Evolutionary conservation across 495 filamentous ascomycete species (phyloP).

Genomic region (Aspergillus cavernicola): DNA sequence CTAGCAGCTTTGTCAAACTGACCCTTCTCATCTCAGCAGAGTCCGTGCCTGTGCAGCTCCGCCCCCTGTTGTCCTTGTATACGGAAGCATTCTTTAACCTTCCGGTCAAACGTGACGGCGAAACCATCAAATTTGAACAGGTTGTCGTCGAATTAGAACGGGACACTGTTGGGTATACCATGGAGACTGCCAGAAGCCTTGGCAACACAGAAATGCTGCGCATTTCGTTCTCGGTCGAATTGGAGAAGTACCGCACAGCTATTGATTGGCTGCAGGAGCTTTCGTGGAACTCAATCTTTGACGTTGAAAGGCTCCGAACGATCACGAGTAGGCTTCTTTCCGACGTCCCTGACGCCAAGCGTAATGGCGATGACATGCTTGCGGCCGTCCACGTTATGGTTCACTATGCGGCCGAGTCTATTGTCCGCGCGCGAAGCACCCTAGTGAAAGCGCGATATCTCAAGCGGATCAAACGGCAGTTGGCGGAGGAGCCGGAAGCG

Average conservation of each 20-base stretch:
- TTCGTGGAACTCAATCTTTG: conserved; percentile 84
- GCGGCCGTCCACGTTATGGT: conserved; percentile 76
- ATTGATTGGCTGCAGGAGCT: conserved; percentile 85
- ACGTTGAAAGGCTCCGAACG: conserved; percentile 72
- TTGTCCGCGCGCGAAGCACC: conserved; percentile 71
- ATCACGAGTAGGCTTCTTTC: conserved; percentile 85
- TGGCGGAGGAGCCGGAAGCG: conserved; percentile 65
- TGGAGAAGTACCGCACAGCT: conserved; percentile 76
- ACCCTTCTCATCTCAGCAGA: conserved; percentile 73
- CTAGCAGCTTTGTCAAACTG: conserved; percentile 84
- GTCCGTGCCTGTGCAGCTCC: conserved; percentile 64
- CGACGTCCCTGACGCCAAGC: conserved; percentile 90
- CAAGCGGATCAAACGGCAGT: conserved; percentile 71
- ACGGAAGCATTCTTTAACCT: conserved; percentile 92
- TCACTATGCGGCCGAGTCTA: conserved; percentile 67
- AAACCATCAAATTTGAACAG: conserved; percentile 81
- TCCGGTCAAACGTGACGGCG: conserved; percentile 73
- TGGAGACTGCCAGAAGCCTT: conserved; percentile 60
- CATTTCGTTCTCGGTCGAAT: conserved; percentile 80
- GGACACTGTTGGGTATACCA: conserved; percentile 79
- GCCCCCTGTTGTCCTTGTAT: conserved; percentile 80
- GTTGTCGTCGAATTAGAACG: conserved; percentile 85
- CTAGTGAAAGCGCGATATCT: conserved; percentile 87
- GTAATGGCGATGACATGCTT: conserved; percentile 68
- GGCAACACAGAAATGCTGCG: conserved; percentile 76